Percentiles rank a stretch among this genome's conserved stretches.
phyloP scores from a whole-genome alignment of 1,284 basidiomycete genomes.

The Tetrapyrgos nigripes region DNA sequence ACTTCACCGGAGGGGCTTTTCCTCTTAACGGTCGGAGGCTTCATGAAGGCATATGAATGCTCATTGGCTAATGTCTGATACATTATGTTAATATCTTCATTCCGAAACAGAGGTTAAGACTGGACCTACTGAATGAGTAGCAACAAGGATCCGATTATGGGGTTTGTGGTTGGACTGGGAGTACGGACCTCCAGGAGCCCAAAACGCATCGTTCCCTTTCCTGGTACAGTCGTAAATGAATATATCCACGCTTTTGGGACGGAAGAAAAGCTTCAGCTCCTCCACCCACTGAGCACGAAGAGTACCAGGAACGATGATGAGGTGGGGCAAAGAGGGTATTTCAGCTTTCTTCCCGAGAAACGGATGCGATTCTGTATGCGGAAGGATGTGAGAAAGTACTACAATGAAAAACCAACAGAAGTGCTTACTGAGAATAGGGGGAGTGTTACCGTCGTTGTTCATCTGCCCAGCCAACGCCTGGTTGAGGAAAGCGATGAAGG shows the following conservation, averaged over 20 bases:
- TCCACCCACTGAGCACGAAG: constrained; percentile 30
- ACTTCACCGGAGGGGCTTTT: neutral
- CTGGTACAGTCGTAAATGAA: constrained; percentile 25
- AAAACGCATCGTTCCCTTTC: constrained; percentile 24
- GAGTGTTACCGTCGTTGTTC: neutral
- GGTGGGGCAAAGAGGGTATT: constrained; percentile 19
- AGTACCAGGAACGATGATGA: constrained; percentile 35
- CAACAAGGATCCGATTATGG: constrained; percentile 30
- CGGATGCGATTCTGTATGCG: neutral
- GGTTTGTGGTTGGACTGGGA: constrained; percentile 20
- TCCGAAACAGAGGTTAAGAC: neutral
- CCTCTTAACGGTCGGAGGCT: constrained; percentile 4
- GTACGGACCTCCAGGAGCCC: constrained; percentile 24
- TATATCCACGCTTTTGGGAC: constrained; percentile 27
- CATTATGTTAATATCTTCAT: neutral
- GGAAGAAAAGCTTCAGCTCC: constrained; percentile 26
- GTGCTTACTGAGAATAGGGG: constrained; percentile 4
- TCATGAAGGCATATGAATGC: constrained; percentile 17
- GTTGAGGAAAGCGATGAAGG: constrained; percentile 5
- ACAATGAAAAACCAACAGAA: constrained; percentile 8
- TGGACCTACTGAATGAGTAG: constrained; percentile 31
- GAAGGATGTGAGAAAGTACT: neutral
- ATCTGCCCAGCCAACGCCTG: neutral
- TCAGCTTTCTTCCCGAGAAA: neutral
- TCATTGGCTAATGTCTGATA: neutral